phyloP scores from a whole-genome alignment of 768 basidiomycete species.

The Mycena galericulata region DNA sequence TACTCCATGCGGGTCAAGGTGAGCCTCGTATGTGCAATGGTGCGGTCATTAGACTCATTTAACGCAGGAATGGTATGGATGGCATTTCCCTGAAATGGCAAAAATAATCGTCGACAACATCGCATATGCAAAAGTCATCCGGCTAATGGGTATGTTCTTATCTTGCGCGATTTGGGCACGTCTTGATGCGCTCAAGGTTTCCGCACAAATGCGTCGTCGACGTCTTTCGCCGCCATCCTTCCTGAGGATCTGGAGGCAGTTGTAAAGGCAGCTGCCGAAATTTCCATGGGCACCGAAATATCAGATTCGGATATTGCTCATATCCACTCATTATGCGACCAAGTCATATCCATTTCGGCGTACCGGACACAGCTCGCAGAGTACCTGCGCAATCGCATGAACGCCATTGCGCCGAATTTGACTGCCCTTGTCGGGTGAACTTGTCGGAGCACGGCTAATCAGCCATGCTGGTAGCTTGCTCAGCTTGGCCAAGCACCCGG shows the following conservation, averaged over 20 bases:
- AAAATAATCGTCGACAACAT: constrained; percentile 98
- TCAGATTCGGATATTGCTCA: constrained; percentile 97
- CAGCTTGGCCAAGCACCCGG: constrained; percentile 96
- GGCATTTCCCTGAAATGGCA: constrained; percentile 99
- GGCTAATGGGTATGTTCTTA: constrained; percentile 82
- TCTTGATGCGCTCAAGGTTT: constrained; percentile 66
- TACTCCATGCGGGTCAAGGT: constrained; percentile 86
- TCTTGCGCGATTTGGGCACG: not conserved
- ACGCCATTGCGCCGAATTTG: constrained; percentile 96
- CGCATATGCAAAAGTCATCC: constrained; percentile 95
- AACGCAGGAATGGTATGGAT: constrained; percentile 98
- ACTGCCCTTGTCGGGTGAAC: constrained; percentile 93
- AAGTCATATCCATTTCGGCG: constrained; percentile 95
- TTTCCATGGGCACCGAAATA: constrained; percentile 99
- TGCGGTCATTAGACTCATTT: not conserved
- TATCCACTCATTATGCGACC: constrained; percentile 96
- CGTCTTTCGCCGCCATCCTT: constrained; percentile 88
- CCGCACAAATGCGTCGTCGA: constrained; percentile 91
- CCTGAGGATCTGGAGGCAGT: constrained; percentile 98
- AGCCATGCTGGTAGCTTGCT: constrained; percentile 96
- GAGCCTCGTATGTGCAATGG: constrained; percentile 32
- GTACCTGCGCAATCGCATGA: constrained; percentile 98
- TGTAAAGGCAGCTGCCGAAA: constrained; percentile 94
- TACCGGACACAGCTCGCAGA: constrained; percentile 97
- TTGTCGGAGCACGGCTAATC: constrained; percentile 93